Evolutionary conservation across 805 yeast species (phyloP), one percentile per base, ranked within the genome.

Genomic region (Saccharomycopsis malanga): DNA sequence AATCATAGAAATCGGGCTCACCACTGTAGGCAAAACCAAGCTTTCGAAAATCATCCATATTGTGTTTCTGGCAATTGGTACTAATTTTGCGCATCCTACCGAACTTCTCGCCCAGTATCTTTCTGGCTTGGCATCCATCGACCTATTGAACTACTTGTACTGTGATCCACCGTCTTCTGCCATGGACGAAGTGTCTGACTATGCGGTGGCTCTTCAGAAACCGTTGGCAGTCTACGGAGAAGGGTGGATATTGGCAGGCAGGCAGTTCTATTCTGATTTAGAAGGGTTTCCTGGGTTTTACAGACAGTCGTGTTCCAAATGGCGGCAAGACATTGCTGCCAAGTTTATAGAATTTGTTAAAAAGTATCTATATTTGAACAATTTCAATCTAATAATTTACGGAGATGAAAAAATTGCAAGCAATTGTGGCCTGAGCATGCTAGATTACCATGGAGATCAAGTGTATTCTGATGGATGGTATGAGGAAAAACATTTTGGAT

Each of bases 161-260:
- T 63, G 69, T 50, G 73, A 70, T 27, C 39, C 53, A 0, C 55
- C 58, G 2, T 53, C 52, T 15, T 58, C 73, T 1, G 64, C 77
- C 1, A 69, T 74, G 67, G 72, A 71, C 17, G 83, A 78, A 52
- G 70, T 73, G 9, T 62, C 76, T 0, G 57, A 56, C 1, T 55
- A 71, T 32, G 65, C 79, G 17, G 63, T 61, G 36, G 37, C 53
- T 0, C 53, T 81, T 40, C 73, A 75, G 43, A 55, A 57, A 14
- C 60, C 72, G 42, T 51, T 72, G 17, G 46, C 53, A 0, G 34
- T 42, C 0, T 35, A 68, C 2, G 60, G 65, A 0, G 56, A 64
- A 1, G 54, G 62, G 27, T 76, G 74, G 65, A 53, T 77, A 2
- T 45, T 79, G 34, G 70, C 67, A 50, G 75, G 76, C 0, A 51